Base-by-base conservation (phyloP, 768 basidiomycete genomes). In the Psilocybe cubensis region DNA sequence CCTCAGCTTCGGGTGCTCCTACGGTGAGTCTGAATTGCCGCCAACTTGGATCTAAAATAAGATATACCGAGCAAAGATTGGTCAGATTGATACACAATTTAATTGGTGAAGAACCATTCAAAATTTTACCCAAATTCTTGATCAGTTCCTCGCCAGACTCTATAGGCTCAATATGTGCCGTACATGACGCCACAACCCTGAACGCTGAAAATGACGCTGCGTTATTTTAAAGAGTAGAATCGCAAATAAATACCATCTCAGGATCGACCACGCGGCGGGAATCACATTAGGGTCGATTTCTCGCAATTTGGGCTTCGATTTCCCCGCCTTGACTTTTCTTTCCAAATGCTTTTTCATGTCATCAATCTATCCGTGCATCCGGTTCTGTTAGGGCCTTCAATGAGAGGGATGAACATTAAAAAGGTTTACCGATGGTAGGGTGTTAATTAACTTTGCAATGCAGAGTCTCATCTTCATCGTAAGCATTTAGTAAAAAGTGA, bases 141-240 rank as follows among this genome's bases (percentile, higher is more conserved):
- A 89, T 76, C 14, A 74, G 68, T 59, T 89, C 85, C 44, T 84
- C 83, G 6, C 73, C 72, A 3, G 78, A 74, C 10, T 77, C 76
- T 38, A 89, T 80, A 56, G 86, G 84, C 70, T 89, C 86, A 10
- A 90, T 76, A 64, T 89, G 80, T 0, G 88, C 84, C 1, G 88
- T 90, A 64, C 87, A 89, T 12, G 88, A 89, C 0, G 85, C 88
- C 24, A 91, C 81, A 72, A 82, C 85, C 84, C 86, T 86, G 49
- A 1, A 33, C 11, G 35, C 11, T 42, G 24, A n/a, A 6, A 48
- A 43, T 35, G 49, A 59, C 21, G 8, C 10, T 43, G 42, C 4
- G 18, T 8, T n/a, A 31, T n/a, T 10, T 27, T 18, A 42, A 31
- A 21, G 42, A 52, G 6, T 28, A 44, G 43, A n/a, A 43, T 55